Evolutionary conservation across 108 stramenopile genomes (phyloP).

Genomic region (Halocafeteria seosinensis): DNA sequence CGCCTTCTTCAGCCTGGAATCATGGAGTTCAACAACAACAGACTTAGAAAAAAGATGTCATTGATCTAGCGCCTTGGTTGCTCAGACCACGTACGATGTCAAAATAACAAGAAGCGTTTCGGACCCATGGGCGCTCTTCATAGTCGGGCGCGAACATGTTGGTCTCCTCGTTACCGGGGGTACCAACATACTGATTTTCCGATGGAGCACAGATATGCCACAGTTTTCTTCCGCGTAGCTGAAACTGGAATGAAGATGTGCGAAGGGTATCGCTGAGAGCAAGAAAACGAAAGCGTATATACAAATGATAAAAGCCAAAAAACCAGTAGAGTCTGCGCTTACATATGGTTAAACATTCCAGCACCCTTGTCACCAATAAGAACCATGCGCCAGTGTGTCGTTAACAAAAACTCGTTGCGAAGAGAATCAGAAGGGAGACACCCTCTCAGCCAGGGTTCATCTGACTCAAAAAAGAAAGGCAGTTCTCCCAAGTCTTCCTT

Average conservation of each 20-base stretch:
- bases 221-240: not conserved
- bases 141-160: not conserved
- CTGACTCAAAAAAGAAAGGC: not conserved
- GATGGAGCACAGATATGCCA: not conserved
- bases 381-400: constrained; percentile 13
- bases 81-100: no score
- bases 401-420: constrained; percentile 1
- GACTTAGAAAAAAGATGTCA: no score
- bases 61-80: no score
- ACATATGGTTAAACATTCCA: constrained; percentile 19
- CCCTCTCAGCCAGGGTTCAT: constrained; percentile 6
- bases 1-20: not conserved
- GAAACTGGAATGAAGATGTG: constrained; percentile 4
- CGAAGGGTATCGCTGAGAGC: constrained; percentile 3
- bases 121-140: not conserved
- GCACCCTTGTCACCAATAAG: constrained; percentile 6
- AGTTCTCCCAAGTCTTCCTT: not conserved
- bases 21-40: no score
- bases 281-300: no score
- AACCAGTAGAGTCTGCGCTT: no score
- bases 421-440: not conserved
- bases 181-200: not conserved
- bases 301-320: no score
- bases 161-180: not conserved
- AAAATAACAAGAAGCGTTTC: not conserved